Evolutionary conservation across 768 basidiomycete species (phyloP), one percentile per base, ranked within the genome.

Genomic region (Terana coerulea): DNA sequence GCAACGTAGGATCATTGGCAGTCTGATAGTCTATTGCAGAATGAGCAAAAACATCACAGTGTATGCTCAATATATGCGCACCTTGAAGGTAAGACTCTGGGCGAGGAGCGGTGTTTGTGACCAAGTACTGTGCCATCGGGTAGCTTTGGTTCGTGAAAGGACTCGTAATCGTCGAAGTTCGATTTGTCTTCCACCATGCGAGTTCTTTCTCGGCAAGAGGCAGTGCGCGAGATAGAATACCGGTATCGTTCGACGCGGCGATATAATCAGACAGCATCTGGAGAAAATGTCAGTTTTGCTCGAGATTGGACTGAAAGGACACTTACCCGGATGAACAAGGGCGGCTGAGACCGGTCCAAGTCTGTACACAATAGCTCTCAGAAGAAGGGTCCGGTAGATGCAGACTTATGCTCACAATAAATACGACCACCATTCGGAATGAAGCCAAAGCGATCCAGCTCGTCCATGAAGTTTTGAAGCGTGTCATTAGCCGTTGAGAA

Each of bases 401-500:
- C 14, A 40, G 15, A 40, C n/a, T 24, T 1, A 42, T 1, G 64
- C 70, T 51, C 60, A 86, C 86, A 97, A 62, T 97, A 97, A 45
- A 89, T 91, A 10, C 93, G 78, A 3, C 92, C 94, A 6, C 95
- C 95, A 60, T 97, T 98, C 1, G 95, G 95, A 55, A 98, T 86
- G 71, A 97, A 98, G 0, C 94, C 95, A 60, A 89, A 81, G 21
- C 65, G 63, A 34, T 87, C 81, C 40, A 98, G 72, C 64, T 95
- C 86, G 61, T 98, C 94, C 92, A 97, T 94, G 63, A 98, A 97
- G 70, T 97, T 95, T 56, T 90, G 82, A 29, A 97, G 71, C 0
- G 92, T 89, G 10, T 74, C 81, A 56, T 89, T 88, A 51, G 79
- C 88, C 47, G 89, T 75, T 48, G 74, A 73, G 59, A 80, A 85